Evolutionary conservation across 805 yeast species (phyloP), one percentile per base, ranked within the genome.

Genomic region (Zygosaccharomyces pseudorouxii): DNA sequence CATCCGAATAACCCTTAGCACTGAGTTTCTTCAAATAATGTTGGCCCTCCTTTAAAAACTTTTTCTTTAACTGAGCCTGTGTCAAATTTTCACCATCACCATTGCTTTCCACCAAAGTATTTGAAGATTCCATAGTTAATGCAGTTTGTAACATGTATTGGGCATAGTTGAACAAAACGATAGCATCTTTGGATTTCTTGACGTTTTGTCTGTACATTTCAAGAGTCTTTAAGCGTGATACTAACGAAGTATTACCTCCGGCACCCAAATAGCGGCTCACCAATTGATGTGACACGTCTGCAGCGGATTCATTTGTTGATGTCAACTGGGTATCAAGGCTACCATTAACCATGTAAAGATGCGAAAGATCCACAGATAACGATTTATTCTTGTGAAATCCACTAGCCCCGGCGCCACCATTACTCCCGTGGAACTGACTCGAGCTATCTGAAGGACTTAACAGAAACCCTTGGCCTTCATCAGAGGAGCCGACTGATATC

Each of bases 121-220:
- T 55, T 1, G 56, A 46, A 5, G 62, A 48, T 11, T 71, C 81
- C 51, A 84, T 74, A 16, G 84, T 69, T 45, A 90, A 73, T 1
- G 95, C 96, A 0, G 95, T 86, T 64, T 87, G 92, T 45, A 89
- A 70, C 82, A 87, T 83, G 65, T 86, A 88, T 68, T 89, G 93
- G 1, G 97, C 97, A 63, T 87, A 89, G 60, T 89, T 89, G 66
- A 89, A 88, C 57, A 89, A 77, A n/a, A 88, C 84, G 16, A 78
- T 80, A 0, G 96, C 95, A 60, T 92, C 96, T 60, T 82, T 84
- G 18, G 89, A 79, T 59, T 83, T 86, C 57, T 84, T 84, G 4
- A 95, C 96, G 62, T 88, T 90, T 55, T 84, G 78, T 47, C 93
- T 77, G 71, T 92, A 90, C 73, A 88, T 75, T 56, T 90, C 96